These are phyloP conservation scores for Leersia perrieri DNA, from an alignment of 176 grass and related monocot genomes.

Conservation along the genomic window DNA sequence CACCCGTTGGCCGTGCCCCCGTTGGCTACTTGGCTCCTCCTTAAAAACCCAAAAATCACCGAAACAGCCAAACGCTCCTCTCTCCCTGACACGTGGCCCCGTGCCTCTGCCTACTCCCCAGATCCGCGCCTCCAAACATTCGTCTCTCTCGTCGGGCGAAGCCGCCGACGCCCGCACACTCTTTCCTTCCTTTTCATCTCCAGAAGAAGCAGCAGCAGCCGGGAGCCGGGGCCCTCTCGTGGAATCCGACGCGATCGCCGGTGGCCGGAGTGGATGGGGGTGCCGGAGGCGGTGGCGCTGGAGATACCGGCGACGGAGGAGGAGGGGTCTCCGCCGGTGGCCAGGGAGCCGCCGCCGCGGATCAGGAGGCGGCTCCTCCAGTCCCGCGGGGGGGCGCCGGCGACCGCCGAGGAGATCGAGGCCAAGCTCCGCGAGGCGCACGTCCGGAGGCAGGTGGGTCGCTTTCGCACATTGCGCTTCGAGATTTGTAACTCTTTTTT, in stretches of 20 bases:
- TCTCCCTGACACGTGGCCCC: not conserved
- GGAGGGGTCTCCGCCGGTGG: slow-evolving; percentile 35
- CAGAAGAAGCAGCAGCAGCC: not conserved
- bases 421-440: slow-evolving; percentile 73
- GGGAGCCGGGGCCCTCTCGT: not conserved
- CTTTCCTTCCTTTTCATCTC: not conserved
- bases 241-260: not conserved
- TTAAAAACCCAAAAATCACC: too few species aligned
- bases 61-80: not conserved
- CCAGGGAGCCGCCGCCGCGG: slow-evolving; percentile 70
- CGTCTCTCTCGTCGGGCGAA: not conserved
- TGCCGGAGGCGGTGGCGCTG: slow-evolving; percentile 54
- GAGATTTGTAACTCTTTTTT: not conserved
- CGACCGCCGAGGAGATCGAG: slow-evolving; percentile 76
- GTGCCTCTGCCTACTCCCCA: not conserved
- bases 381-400: slow-evolving; percentile 17
- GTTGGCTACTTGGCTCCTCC: too few species aligned
- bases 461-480: not conserved
- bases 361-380: slow-evolving; percentile 71
- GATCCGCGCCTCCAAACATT: slow-evolving; percentile 12
- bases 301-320: slow-evolving; percentile 55
- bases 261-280: slow-evolving; percentile 33
- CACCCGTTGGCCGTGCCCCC: too few species aligned
- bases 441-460: slow-evolving; percentile 68
- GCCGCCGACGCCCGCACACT: too few species aligned